Evolutionary conservation across 306 rosid genomes (phyloP), one percentile per base, ranked within the genome.

Genomic region (Clitoria ternatea): DNA sequence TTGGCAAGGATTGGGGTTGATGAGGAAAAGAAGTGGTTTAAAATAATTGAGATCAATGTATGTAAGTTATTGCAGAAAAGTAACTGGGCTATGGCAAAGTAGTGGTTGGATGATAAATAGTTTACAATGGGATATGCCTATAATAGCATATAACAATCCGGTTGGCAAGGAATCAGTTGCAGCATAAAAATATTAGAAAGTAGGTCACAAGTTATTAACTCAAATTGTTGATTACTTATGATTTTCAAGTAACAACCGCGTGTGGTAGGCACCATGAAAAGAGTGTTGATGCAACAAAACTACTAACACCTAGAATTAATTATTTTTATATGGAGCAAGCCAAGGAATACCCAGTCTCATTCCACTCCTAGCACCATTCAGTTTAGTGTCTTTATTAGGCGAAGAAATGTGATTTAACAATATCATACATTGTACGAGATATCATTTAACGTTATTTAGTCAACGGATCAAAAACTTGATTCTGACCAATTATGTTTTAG

Each of bases 141-240:
- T 40, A 72, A 63, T 50, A 63, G 50, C 19, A 29, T 44, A 53
- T 44, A 53, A 36, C 53, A 17, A 35, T 44, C 15, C 56, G 36
- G 88, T 88, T 77, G 88, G 82, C 77, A 80, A 66, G 43, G 37
- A 54, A 67, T 55, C 33, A 49, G 18, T 33, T 49, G 50, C 35
- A 61, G 43, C 71, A 75, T 50, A 74, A 64, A 64, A 63, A 67
- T 76, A 78, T 57, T 78, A 52, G 71, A 15, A 69, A 73, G 74
- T 69, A 20, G 83, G 80, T 80, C 73, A 56, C 63, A 76, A 39
- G 75, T 73, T 66, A 23, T 60, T 56, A 74, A 66, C 83, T 29
- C n/a, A 27, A 70, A 18, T 67, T 61, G 73, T 35, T 63, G 73
- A n/a, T 32, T 20, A 14, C 44, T 72, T 47, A 61, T 68, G 76